A percentile compares a stretch with the other conserved stretches of the same genome.
Evolutionary conservation across 2,329 filamentous ascomycete species (phyloP).

Genomic region (Bisporella sp.): DNA sequence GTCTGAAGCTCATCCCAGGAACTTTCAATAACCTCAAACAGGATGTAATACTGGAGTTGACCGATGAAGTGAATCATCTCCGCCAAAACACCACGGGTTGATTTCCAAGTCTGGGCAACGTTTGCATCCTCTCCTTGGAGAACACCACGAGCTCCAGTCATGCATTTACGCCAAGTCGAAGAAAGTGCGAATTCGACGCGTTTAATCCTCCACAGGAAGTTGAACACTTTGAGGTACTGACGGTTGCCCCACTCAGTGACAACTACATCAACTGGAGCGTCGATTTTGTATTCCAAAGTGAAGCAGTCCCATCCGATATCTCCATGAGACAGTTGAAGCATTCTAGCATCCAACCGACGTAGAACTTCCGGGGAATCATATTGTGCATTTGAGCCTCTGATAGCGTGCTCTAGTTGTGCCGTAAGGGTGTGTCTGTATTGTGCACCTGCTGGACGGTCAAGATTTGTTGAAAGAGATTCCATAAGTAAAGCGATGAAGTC

Average conservation of each 20-base stretch:
- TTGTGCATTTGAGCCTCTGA: constrained; percentile 93
- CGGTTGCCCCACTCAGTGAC: constrained; percentile 93
- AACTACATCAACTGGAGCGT: constrained; percentile 92
- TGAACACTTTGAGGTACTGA: constrained; percentile 98
- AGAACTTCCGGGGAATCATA: constrained; percentile 91
- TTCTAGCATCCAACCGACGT: constrained; percentile 87
- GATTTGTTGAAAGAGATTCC: constrained; percentile 88
- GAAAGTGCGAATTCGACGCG: constrained; percentile 90
- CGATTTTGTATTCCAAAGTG: constrained; percentile 97
- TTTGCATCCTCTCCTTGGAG: constrained; percentile 66
- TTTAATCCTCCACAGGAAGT: constrained; percentile 97
- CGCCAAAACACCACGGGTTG: constrained; percentile 77
- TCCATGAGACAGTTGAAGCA: constrained; percentile 92
- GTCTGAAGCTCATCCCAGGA: constrained; percentile 88
- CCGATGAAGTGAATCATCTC: constrained; percentile 99
- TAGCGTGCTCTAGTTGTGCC: constrained; percentile 95
- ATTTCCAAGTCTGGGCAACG: constrained; percentile 79
- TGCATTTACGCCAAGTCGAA: constrained; percentile 89
- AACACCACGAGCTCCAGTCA: constrained; percentile 91
- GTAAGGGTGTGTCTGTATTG: constrained; percentile 96
- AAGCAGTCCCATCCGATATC: constrained; percentile 99
- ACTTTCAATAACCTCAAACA: constrained; percentile 96
- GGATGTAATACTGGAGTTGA: constrained; percentile 95
- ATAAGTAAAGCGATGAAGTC: constrained; percentile 97
- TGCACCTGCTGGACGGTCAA: constrained; percentile 91